Conservation (phyloP, 768 basidiomycete genomes). For the Suillus spraguei region DNA sequence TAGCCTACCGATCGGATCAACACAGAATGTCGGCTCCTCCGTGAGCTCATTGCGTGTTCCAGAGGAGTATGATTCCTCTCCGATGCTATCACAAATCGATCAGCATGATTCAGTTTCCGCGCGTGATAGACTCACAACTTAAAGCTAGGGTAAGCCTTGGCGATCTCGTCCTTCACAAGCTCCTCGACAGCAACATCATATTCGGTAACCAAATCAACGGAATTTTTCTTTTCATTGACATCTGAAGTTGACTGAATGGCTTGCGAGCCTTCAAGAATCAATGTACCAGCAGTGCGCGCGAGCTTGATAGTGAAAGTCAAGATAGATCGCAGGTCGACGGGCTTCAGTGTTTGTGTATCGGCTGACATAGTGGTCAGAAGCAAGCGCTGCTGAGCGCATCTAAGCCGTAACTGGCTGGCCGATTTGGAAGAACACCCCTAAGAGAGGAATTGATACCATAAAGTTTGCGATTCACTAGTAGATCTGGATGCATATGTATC, state of each 20-base stretch:
- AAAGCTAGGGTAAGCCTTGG: constrained; percentile 68
- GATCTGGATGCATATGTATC: background rate
- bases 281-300: constrained; percentile 70
- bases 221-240: constrained; percentile 87
- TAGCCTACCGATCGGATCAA: constrained; percentile 85
- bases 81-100: constrained; percentile 58
- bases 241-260: constrained; percentile 65
- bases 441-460: background rate
- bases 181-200: constrained; percentile 93
- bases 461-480: background rate
- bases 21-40: constrained; percentile 92
- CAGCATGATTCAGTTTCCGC: background rate
- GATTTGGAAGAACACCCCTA: background rate
- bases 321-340: constrained; percentile 56
- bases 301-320: constrained; percentile 71
- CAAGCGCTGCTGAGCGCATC: background rate
- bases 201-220: constrained; percentile 93
- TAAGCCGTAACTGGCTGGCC: background rate
- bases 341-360: constrained; percentile 29
- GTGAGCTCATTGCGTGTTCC: constrained; percentile 72
- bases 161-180: constrained; percentile 72
- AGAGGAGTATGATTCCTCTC: constrained; percentile 89
- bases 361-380: constrained; percentile 29
- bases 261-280: constrained; percentile 77
- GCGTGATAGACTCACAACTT: constrained; percentile 64